Percentiles rank a stretch among this genome's conserved stretches.
Conservation (phyloP, 2,329 filamentous ascomycete genomes). For the Apiospora marii region DNA sequence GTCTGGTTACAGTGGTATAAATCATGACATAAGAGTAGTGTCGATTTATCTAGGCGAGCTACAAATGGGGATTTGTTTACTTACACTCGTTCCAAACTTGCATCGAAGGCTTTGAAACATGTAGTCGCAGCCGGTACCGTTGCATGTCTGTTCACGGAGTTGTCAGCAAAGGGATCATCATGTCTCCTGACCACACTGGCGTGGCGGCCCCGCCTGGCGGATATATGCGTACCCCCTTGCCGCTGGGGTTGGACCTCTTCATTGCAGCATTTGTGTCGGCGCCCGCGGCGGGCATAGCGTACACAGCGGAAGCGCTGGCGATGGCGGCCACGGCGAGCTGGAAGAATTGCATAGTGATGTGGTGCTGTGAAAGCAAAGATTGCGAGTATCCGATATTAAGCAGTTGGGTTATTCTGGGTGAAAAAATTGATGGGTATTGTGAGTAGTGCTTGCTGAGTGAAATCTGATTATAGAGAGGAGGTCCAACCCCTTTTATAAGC, state of each 20-base stretch:
- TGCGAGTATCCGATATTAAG: no score
- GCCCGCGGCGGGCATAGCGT: neutral
- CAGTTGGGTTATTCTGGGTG: no score
- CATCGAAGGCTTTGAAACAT: neutral
- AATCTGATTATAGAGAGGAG: no score
- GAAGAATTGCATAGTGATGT: neutral
- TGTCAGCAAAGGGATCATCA: neutral
- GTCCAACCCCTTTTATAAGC: no score
- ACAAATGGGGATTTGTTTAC: no score
- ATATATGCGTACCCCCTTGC: neutral
- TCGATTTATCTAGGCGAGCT: no score
- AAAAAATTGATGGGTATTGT: neutral
- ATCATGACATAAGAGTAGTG: no score
- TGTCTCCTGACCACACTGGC: neutral
- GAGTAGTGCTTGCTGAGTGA: no score
- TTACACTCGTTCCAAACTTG: no score
- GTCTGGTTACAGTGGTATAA: no score
- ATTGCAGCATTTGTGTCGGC: neutral
- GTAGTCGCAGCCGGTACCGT: neutral
- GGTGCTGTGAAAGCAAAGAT: no score
- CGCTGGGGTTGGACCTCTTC: neutral
- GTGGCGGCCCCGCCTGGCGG: neutral
- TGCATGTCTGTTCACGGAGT: neutral
- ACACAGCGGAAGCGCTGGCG: neutral
- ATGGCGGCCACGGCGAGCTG: neutral